Conservation (phyloP, 192 early-diverging fungal species). For the Backusella circina region DNA sequence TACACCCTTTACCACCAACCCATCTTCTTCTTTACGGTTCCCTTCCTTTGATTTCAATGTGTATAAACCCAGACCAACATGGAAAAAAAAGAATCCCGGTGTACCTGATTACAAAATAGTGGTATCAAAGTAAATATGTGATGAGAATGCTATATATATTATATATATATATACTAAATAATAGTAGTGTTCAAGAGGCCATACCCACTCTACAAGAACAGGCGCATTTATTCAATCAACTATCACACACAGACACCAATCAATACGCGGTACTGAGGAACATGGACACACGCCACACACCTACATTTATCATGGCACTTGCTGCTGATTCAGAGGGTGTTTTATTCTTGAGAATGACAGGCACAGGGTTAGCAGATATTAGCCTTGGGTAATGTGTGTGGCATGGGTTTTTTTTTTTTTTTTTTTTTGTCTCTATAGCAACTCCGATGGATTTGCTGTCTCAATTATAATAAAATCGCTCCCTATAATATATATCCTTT, state of each 20-base stretch:
- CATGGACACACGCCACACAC: not conserved
- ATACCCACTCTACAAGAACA: not conserved
- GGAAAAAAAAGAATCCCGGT: slow-evolving; percentile 47
- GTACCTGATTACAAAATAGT: slow-evolving; percentile 40
- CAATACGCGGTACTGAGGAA: not conserved
- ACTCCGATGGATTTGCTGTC: no score
- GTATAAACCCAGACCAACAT: slow-evolving; percentile 38
- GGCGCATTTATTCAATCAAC: not conserved
- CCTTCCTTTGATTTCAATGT: slow-evolving; percentile 37
- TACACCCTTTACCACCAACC: not conserved
- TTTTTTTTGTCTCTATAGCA: not conserved
- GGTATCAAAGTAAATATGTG: slow-evolving; percentile 31
- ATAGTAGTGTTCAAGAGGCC: not conserved
- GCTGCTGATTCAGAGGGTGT: slow-evolving; percentile 20
- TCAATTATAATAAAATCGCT: not conserved
- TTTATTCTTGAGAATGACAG: slow-evolving; percentile 15
- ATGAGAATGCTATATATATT: no score
- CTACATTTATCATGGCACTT: slow-evolving; percentile 17
- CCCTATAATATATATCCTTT: not conserved
- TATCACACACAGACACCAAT: not conserved
- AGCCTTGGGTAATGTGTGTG: not conserved
- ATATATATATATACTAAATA: not conserved
- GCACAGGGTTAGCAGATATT: slow-evolving; percentile 19
- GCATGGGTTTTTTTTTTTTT: not conserved
- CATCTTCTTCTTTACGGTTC: not conserved